phyloP scores from a whole-genome alignment of 768 basidiomycete genomes.

The Plicaturopsis crispa region DNA sequence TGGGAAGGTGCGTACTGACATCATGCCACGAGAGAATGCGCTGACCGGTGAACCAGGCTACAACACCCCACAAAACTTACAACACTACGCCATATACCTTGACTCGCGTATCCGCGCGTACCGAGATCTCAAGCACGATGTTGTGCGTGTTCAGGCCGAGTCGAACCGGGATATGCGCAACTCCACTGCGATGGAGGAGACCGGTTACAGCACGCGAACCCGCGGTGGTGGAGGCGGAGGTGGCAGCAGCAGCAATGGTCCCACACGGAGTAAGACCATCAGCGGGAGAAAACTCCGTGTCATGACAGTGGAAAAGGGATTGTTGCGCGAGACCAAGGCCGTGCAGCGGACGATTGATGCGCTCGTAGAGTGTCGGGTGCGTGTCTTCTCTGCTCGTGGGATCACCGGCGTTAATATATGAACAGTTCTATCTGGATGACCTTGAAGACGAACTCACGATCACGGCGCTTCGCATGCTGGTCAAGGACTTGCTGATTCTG shows the following conservation, averaged over 20 bases:
- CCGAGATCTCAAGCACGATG: conserved; percentile 88
- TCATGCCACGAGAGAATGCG: conserved; percentile 2
- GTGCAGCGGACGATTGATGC: conserved; percentile 89
- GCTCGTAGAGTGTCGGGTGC: conserved; percentile 79
- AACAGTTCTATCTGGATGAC: conserved; percentile 89
- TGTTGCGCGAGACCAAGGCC: conserved; percentile 84
- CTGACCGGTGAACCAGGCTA: conserved; percentile 55
- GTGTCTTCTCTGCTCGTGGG: conserved; percentile 21
- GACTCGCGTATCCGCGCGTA: conserved; percentile 85
- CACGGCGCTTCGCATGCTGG: conserved; percentile 84
- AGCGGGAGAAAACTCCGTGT: conserved; percentile 78
- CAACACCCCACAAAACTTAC: conserved; percentile 76
- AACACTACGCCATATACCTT: conserved; percentile 82
- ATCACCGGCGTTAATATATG: neutral
- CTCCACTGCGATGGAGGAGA: conserved; percentile 56
- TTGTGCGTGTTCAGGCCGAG: conserved; percentile 90
- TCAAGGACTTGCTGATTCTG: conserved; percentile 91
- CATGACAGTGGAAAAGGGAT: conserved; percentile 94
- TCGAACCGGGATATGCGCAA: conserved; percentile 80
- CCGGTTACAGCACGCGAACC: conserved; percentile 22
- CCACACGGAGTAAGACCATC: conserved; percentile 66
- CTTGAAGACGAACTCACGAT: conserved; percentile 88
- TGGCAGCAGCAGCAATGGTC: conserved; percentile 21
- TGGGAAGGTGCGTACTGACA: conserved; percentile 95
- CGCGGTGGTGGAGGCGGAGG: conserved; percentile 1